Percentiles rank a stretch among this genome's conserved stretches.
These are phyloP conservation scores for Pelargonium cotyledonis DNA, from an alignment of 441 rosid genomes.

Conservation along the genomic window DNA sequence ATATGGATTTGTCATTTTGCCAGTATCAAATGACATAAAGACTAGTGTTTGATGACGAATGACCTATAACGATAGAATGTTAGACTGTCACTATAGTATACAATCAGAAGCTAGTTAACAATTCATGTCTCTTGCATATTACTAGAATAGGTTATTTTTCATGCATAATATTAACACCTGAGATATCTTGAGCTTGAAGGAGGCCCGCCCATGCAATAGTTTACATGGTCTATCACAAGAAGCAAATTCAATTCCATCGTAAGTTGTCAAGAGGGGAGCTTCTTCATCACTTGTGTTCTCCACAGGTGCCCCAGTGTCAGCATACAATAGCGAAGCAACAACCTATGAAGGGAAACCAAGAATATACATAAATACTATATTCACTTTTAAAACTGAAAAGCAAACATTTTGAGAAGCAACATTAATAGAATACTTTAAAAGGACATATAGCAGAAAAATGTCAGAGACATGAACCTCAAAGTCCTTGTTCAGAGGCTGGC, in stretches of 20 bases:
- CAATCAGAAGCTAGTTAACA: too few relatives aligned
- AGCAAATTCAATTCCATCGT: constrained; percentile 63
- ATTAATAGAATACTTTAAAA: too few relatives aligned
- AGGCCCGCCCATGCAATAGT: constrained; percentile 55
- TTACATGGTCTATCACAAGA: constrained; percentile 50
- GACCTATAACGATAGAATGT: too few relatives aligned
- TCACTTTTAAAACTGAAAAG: constrained; percentile 8
- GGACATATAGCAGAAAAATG: background rate
- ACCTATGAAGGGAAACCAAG: constrained; percentile 32
- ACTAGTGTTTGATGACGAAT: too few relatives aligned
- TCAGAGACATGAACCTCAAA: constrained; percentile 39
- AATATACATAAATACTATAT: constrained; percentile 11
- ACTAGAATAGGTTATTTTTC: constrained; percentile 9
- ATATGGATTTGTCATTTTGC: too few relatives aligned
- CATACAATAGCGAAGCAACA: constrained; percentile 59
- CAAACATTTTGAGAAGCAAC: background rate
- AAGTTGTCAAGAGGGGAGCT: constrained; percentile 56
- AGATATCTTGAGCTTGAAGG: constrained; percentile 70
- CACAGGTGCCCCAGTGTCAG: constrained; percentile 47
- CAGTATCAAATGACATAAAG: too few relatives aligned
- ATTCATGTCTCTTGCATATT: background rate
- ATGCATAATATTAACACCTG: constrained; percentile 40
- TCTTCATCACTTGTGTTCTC: constrained; percentile 59
- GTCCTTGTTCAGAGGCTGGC: constrained; percentile 46
- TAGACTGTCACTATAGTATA: too few relatives aligned